A percentile compares a stretch with the other conserved stretches of the same genome.
phyloP scores from a whole-genome alignment of 2,329 filamentous ascomycete genomes.

The Ophiostoma sp. region DNA sequence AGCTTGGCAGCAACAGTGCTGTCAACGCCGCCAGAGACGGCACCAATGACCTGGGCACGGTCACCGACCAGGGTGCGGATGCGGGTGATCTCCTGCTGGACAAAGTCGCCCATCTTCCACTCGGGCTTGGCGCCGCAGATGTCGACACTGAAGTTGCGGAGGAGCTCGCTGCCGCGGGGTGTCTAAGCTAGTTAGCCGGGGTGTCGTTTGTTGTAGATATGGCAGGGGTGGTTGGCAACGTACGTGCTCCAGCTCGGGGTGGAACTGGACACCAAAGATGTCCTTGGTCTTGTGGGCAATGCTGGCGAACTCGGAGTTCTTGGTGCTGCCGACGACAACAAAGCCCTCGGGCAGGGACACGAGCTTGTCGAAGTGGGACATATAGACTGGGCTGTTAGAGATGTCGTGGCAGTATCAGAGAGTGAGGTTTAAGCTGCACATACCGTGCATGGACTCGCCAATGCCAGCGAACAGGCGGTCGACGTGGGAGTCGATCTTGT shows the following conservation, averaged over 20 bases:
- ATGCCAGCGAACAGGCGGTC: constrained; percentile 75
- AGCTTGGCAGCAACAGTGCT: constrained; percentile 81
- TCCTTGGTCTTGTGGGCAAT: constrained; percentile 66
- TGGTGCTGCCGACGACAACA: constrained; percentile 63
- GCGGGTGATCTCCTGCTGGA: constrained; percentile 70
- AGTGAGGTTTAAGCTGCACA: constrained; percentile 25
- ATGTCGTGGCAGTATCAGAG: constrained; percentile 11
- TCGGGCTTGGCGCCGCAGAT: constrained; percentile 73
- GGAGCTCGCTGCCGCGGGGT: constrained; percentile 60
- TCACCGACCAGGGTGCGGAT: constrained; percentile 79
- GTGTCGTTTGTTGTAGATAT: not conserved
- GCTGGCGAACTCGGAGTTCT: constrained; percentile 71
- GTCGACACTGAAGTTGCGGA: constrained; percentile 76
- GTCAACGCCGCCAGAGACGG: constrained; percentile 70
- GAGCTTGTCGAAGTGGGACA: constrained; percentile 64
- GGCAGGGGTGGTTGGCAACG: not conserved
- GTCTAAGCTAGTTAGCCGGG: constrained; percentile 38
- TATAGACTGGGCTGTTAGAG: constrained; percentile 52
- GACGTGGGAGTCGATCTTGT: constrained; percentile 56
- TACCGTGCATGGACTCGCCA: constrained; percentile 56
- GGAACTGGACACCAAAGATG: constrained; percentile 78
- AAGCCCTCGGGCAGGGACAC: constrained; percentile 61
- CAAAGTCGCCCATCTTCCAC: constrained; percentile 84
- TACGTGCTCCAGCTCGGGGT: constrained; percentile 63
- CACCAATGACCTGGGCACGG: constrained; percentile 64